phyloP scores from a whole-genome alignment of 257 asterid species.

The Solanum ahanhuiri region DNA sequence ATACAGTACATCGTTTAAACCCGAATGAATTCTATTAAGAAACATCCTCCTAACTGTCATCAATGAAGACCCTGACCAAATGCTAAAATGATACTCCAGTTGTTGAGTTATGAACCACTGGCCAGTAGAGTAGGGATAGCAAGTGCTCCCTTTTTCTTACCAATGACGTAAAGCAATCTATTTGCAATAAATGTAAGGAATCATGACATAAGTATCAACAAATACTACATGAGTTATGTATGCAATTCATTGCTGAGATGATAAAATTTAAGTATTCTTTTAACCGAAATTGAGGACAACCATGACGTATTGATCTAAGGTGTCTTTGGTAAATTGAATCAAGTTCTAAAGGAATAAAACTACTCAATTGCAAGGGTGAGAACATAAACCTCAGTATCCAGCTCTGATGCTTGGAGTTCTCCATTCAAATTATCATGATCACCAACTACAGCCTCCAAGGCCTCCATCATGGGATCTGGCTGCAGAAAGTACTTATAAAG shows the following conservation, averaged over 20 bases:
- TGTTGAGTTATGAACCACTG: background rate
- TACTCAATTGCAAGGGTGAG: background rate
- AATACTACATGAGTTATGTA: background rate
- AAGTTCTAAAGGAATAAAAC: background rate
- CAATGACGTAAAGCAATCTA: background rate
- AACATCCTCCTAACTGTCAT: background rate
- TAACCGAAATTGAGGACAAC: background rate
- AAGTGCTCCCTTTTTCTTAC: background rate
- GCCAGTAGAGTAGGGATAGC: background rate
- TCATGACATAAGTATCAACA: background rate
- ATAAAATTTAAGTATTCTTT: background rate
- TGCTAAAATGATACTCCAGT: background rate
- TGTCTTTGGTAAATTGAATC: background rate
- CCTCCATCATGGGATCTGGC: constrained; percentile 86
- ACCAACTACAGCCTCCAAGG: constrained; percentile 87
- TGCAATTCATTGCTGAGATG: background rate
- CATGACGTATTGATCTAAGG: background rate
- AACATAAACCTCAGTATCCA: constrained; percentile 51
- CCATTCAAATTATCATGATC: constrained; percentile 47
- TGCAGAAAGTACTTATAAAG: constrained; percentile 19
- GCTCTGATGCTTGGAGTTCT: constrained; percentile 57
- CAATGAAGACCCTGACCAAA: background rate
- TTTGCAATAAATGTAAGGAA: background rate
- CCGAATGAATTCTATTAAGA: background rate
- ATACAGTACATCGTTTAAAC: background rate